phyloP scores from a whole-genome alignment of 768 basidiomycete species.

The Clavaria fumosa region DNA sequence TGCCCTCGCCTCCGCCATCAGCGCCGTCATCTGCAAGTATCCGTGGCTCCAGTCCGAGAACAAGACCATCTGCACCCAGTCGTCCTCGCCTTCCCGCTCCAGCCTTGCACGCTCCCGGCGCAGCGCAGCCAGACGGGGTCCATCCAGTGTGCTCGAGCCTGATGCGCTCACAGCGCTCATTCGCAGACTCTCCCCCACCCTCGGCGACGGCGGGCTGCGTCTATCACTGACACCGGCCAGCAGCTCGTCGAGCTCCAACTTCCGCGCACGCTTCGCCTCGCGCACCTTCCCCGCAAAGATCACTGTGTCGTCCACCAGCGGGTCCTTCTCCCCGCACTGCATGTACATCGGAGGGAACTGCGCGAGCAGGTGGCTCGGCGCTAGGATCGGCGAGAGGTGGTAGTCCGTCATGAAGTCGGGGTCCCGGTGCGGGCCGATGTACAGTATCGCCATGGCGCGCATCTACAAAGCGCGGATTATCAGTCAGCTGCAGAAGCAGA shows the following conservation, averaged over 20 bases:
- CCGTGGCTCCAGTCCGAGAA: conserved; percentile 97
- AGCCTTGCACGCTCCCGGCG: conserved; percentile 46
- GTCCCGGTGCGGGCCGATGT: conserved; percentile 85
- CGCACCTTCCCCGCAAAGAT: conserved; percentile 92
- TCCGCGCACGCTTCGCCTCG: conserved; percentile 81
- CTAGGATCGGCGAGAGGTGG: conserved; percentile 87
- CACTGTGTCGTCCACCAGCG: conserved; percentile 95
- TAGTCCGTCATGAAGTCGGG: conserved; percentile 95
- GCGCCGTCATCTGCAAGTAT: conserved; percentile 83
- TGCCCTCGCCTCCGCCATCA: conserved; percentile 70
- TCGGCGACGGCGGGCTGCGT: too few relatives aligned
- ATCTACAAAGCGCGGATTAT: conserved; percentile 39
- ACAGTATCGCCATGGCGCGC: conserved; percentile 97
- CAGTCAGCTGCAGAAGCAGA: background rate
- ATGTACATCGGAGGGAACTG: conserved; percentile 90
- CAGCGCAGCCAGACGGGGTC: conserved; percentile 24
- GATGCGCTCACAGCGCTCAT: conserved; percentile 36
- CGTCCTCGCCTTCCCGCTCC: conserved; percentile 62
- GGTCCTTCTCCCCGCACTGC: conserved; percentile 88
- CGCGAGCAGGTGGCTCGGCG: conserved; percentile 69
- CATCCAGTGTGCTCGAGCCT: conserved; percentile 11
- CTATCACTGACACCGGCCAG: conserved; percentile 47
- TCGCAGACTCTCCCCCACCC: conserved; percentile 44
- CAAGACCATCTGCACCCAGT: conserved; percentile 89
- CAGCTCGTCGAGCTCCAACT: conserved; percentile 50